Evolutionary conservation across 2,329 filamentous ascomycete species (phyloP).

Genomic region (Trichoderma sp.): DNA sequence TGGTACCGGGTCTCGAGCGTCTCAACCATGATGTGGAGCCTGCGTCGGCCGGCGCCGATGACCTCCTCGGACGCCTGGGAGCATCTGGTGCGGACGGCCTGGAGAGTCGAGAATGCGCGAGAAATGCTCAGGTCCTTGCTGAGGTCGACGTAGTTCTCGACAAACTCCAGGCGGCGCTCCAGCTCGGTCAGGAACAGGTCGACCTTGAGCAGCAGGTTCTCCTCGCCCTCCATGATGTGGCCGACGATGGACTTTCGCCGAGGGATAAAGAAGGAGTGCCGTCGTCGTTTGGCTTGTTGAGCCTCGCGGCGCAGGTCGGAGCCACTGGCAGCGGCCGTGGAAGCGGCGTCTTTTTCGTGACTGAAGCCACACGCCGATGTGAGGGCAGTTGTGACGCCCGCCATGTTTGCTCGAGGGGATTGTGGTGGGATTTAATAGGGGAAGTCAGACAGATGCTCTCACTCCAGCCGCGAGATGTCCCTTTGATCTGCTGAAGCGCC

Average conservation of each 20-base stretch:
- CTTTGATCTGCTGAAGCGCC: neutral
- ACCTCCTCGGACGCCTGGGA: slow-evolving; percentile 87
- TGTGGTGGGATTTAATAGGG: neutral
- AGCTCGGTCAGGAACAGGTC: slow-evolving; percentile 82
- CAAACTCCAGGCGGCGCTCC: slow-evolving; percentile 78
- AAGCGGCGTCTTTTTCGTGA: slow-evolving; percentile 30
- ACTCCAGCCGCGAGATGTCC: neutral
- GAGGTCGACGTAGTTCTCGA: slow-evolving; percentile 83
- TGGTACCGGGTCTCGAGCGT: slow-evolving; percentile 86
- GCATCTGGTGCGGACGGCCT: slow-evolving; percentile 83
- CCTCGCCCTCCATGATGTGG: slow-evolving; percentile 60
- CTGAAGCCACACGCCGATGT: slow-evolving; percentile 38
- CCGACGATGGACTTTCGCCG: slow-evolving; percentile 58
- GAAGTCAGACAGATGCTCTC: neutral
- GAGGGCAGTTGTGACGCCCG: slow-evolving; percentile 38
- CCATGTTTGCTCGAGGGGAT: slow-evolving; percentile 30
- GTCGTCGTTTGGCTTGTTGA: slow-evolving; percentile 41
- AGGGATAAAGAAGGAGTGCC: slow-evolving; percentile 57
- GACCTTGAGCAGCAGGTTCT: slow-evolving; percentile 61
- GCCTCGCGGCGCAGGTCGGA: slow-evolving; percentile 34
- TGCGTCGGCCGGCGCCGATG: slow-evolving; percentile 78
- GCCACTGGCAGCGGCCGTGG: slow-evolving; percentile 40
- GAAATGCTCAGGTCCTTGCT: slow-evolving; percentile 80
- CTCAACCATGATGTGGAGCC: slow-evolving; percentile 86
- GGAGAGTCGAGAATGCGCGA: slow-evolving; percentile 79